Evolutionary conservation across 768 basidiomycete species (phyloP).

Genomic region (Austroboletus festivus): DNA sequence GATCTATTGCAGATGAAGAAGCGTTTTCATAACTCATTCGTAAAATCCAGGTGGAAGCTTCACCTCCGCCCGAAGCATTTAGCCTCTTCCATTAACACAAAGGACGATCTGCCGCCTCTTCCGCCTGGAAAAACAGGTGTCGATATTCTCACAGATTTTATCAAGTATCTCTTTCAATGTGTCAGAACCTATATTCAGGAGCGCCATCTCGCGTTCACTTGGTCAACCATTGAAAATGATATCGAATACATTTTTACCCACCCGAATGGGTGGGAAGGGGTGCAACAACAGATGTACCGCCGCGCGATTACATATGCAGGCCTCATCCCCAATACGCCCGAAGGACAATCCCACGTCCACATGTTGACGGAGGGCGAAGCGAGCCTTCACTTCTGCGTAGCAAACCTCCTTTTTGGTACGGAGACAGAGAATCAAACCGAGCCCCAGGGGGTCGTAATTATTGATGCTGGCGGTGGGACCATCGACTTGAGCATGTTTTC

Average conservation of each 20-base stretch:
- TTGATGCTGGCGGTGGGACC: slow-evolving; percentile 15
- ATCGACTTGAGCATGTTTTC: slow-evolving; percentile 37
- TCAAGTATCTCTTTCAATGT: slow-evolving; percentile 17
- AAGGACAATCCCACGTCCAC: slow-evolving; percentile 16
- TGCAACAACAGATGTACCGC: slow-evolving; percentile 23
- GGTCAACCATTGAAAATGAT: slow-evolving; percentile 11
- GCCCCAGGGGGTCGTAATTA: slow-evolving; percentile 35
- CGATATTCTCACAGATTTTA: slow-evolving; percentile 22
- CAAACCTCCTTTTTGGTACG: slow-evolving; percentile 34
- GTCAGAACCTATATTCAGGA: slow-evolving; percentile 14
- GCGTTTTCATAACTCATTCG: neutral
- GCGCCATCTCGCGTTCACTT: slow-evolving; percentile 15
- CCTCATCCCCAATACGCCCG: slow-evolving; percentile 13
- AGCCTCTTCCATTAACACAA: slow-evolving; percentile 16
- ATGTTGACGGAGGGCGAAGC: slow-evolving; percentile 25
- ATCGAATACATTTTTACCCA: slow-evolving; percentile 23
- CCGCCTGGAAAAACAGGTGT: slow-evolving; percentile 15
- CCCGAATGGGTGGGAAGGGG: slow-evolving; percentile 30
- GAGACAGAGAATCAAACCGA: slow-evolving; percentile 13
- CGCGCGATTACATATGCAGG: slow-evolving; percentile 19
- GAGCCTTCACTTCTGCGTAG: slow-evolving; percentile 35
- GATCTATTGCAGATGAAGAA: neutral
- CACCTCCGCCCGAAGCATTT: slow-evolving; percentile 17
- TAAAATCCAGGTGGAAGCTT: slow-evolving; percentile 24
- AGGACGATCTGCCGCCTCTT: slow-evolving; percentile 31